Evolutionary conservation across 345 rosid species (phyloP).

Genomic region (Lenwebbia sp.): DNA sequence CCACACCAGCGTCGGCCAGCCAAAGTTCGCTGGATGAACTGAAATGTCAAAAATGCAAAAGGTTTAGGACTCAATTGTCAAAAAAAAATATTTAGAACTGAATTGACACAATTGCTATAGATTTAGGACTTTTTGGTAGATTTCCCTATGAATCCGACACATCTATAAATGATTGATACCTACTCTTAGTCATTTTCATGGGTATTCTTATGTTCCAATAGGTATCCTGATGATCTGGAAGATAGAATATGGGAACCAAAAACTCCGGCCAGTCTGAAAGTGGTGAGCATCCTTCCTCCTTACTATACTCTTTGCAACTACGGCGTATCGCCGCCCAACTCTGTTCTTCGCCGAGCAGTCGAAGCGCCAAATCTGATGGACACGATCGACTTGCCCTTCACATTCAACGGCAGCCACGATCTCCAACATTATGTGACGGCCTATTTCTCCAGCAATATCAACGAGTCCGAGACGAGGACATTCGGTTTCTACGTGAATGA

Average conservation of each 20-base stretch:
- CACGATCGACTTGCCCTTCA: conserved; percentile 1
- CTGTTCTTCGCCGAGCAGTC: not conserved
- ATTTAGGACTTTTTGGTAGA: too few species aligned
- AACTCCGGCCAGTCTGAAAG: not conserved
- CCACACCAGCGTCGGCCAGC: too few species aligned
- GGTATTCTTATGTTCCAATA: not conserved
- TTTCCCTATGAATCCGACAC: not conserved
- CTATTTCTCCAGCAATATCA: not conserved
- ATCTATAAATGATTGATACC: not conserved
- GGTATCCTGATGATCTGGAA: not conserved
- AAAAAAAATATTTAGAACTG: too few species aligned
- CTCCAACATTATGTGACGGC: not conserved
- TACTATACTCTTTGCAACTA: too few species aligned
- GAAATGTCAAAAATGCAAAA: too few species aligned
- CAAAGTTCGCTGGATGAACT: too few species aligned
- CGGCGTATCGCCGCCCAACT: not conserved
- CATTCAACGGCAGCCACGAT: not conserved
- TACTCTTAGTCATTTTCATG: not conserved
- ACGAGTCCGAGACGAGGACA: not conserved
- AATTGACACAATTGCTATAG: too few species aligned
- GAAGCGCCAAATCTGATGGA: not conserved
- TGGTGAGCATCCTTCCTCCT: not conserved
- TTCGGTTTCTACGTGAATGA: not conserved
- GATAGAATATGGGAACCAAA: not conserved
- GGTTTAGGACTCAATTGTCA: too few species aligned